Evolutionary conservation across 2,329 filamentous ascomycete species (phyloP).

Genomic region (Onygenales sp.): DNA sequence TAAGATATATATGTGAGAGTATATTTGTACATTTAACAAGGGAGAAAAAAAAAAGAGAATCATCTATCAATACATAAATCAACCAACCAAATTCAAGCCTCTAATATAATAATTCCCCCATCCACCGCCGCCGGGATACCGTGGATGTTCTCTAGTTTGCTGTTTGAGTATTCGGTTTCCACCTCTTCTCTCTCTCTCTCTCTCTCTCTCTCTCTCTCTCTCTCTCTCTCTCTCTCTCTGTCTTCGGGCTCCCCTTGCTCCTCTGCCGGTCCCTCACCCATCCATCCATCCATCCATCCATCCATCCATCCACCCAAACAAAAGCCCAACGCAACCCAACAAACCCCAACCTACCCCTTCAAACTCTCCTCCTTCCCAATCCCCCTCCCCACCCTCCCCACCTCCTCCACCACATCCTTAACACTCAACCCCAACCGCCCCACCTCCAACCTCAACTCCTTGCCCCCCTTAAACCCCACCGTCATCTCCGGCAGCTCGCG

Average conservation of each 20-base stretch:
- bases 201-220: background rate
- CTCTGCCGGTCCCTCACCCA: background rate
- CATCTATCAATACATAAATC: too few relatives aligned
- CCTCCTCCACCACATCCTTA: constrained; percentile 76
- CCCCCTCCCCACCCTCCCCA: constrained; percentile 77
- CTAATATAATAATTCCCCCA: too few relatives aligned
- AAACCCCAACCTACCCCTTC: constrained; percentile 30
- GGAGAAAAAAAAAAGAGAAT: too few relatives aligned
- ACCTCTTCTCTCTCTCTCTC: background rate
- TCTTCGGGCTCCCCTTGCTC: too few relatives aligned
- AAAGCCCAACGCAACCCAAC: too few relatives aligned
- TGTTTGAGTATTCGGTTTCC: background rate
- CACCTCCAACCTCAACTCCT: constrained; percentile 74
- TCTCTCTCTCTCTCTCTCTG: background rate
- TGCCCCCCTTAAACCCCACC: constrained; percentile 93
- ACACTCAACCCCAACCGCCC: constrained; percentile 71
- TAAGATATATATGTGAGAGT: too few relatives aligned
- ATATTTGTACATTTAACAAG: too few relatives aligned
- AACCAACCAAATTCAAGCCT: too few relatives aligned
- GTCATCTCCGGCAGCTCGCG: constrained; percentile 59
- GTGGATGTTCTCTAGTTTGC: too few relatives aligned
- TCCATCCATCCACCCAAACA: too few relatives aligned
- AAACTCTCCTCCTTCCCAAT: constrained; percentile 78
- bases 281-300: too few relatives aligned
- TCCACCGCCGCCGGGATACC: too few relatives aligned